Conservation (phyloP, 768 basidiomycete genomes). For the Mrakia hoshinonis region DNA sequence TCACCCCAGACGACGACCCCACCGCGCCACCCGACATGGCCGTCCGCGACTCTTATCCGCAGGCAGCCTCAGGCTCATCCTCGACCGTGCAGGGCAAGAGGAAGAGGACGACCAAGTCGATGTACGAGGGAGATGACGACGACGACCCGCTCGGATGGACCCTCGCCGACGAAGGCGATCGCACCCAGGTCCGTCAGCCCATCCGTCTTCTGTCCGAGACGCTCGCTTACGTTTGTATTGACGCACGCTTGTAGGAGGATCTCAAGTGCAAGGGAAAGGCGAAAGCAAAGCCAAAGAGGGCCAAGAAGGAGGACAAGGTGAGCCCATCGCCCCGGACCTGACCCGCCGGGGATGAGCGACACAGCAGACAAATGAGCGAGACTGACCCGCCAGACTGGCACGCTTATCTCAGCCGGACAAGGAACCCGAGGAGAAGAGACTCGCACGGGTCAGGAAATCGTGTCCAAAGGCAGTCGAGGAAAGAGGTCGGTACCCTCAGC, state of each 20-base stretch:
- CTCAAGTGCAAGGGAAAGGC: not conserved
- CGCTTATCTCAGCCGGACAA: not conserved
- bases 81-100: not conserved
- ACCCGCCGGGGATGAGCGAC: not conserved
- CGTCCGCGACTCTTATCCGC: too few species aligned
- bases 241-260: not conserved
- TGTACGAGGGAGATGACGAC: not conserved
- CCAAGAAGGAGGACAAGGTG: constrained; percentile 4
- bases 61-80: not conserved
- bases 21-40: too few species aligned
- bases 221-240: not conserved
- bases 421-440: constrained; percentile 10
- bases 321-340: not conserved
- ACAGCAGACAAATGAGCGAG: not conserved
- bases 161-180: not conserved
- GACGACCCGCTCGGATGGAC: not conserved
- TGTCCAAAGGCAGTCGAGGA: constrained; percentile 8
- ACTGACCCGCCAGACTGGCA: not conserved
- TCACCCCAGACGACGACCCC: not conserved
- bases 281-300: not conserved
- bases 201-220: not conserved
- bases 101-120: not conserved
- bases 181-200: not conserved
- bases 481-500: not conserved
- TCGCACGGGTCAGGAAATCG: not conserved